Base-by-base conservation (phyloP, 257 asterid genomes). In the Rhazya stricta region DNA sequence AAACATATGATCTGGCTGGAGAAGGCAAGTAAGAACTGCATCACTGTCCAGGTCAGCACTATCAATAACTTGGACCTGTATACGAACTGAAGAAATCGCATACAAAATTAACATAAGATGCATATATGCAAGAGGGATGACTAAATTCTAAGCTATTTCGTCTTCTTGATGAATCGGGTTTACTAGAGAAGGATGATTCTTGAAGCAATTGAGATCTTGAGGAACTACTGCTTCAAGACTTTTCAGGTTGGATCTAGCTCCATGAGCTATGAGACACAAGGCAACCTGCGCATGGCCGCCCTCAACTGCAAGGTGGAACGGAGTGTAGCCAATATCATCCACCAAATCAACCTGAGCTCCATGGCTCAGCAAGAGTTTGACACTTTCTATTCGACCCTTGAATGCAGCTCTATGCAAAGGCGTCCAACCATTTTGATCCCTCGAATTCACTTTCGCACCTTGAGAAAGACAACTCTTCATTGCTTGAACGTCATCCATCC, bases 351-450 rank as follows among this genome's bases (percentile, higher is more conserved):
- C 84, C 19, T 81, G 81, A 15, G 91, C 92, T 51, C 96, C 93
- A 0, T 88, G 84, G 72, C 84, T 74, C 39, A 91, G 56, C 75
- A 92, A 70, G 29, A 84, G 71, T 83, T 82, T 84, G 18, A 86
- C 91, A 73, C 89, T 80, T 79, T 92, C 96, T 63, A 88, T 19
- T 66, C 81, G 69, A 58, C 96, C 98, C 78, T 89, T 92, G 57
- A 85, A 91, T 0, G 89, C 86, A 0, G 97, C 94, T 50, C 92
- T 82, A n/a, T 92, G 97, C 83, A 92, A 69, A 19, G 96, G 87
- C 0, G 85, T 86, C 98, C 97, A 92, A 1, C 96, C 98, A 43
- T 91, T 90, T 63, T 90, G 96, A 78, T 92, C 98, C 46, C 65
- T 73, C 1, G 89, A 90, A 13, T 89, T 83, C 42, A 86, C 89